Conservation (phyloP, 192 early-diverging fungal species). For the Backusella liffmaniae region DNA sequence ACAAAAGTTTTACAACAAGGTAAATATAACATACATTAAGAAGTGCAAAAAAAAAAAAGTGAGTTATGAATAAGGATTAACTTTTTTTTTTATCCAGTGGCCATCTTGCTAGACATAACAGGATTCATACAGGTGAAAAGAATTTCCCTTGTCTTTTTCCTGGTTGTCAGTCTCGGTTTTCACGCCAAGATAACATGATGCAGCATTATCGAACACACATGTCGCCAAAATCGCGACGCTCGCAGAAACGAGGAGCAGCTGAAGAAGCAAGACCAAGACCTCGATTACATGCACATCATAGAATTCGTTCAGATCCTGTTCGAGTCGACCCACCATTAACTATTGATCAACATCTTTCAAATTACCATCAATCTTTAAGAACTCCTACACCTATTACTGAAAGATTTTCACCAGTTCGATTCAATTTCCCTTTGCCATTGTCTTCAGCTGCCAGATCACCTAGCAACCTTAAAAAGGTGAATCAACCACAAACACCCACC, state of each 20-base stretch:
- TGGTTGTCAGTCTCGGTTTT: conserved; percentile 70
- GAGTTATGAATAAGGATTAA: background rate
- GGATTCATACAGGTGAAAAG: conserved; percentile 80
- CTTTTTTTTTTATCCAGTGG: conserved; percentile 45
- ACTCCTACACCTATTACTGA: background rate
- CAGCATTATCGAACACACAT: conserved; percentile 81
- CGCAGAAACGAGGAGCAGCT: conserved; percentile 21
- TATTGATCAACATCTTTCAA: conserved; percentile 32
- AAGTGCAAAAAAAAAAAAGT: too few species aligned
- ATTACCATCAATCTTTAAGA: conserved; percentile 29
- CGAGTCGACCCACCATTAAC: conserved; percentile 24
- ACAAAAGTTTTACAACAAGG: conserved; percentile 76
- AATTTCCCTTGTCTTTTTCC: conserved; percentile 66
- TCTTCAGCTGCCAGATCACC: conserved; percentile 1
- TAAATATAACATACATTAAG: conserved; percentile 11
- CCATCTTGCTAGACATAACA: conserved; percentile 74
- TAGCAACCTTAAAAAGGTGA: conserved; percentile 5
- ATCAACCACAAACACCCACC: conserved; percentile 2
- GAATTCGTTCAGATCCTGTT: conserved; percentile 28
- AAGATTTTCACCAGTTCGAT: conserved; percentile 3
- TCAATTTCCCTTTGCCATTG: conserved; percentile 8
- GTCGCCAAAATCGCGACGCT: conserved; percentile 59
- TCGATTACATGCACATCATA: conserved; percentile 31
- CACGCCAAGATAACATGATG: conserved; percentile 83
- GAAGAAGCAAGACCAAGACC: conserved; percentile 25